Base-by-base conservation (phyloP, 208 protist species). In the Crithidia fasciculata region DNA sequence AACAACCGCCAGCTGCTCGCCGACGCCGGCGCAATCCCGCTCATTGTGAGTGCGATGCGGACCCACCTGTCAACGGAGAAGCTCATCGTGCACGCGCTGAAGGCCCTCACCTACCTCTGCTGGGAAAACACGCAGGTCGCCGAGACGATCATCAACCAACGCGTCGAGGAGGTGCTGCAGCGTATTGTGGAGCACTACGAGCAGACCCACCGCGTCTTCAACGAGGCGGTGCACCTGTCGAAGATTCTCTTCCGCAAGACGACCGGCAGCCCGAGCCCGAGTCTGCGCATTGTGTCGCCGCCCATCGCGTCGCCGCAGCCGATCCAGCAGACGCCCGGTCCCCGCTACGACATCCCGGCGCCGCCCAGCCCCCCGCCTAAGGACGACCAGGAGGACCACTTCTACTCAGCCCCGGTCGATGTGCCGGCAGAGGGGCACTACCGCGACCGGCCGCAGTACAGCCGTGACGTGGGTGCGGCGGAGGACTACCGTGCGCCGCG, bases 61-160 rank as follows among this genome's bases (percentile, higher is more conserved):
- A 75, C 74, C 47, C 92, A 97, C 70, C 58, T 95, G 56, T 75
- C 61, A 5, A 91, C 89, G 52, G 94, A 97, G 73, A 97, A 96
- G 80, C 84, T 97, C 43, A 80, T 96, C 61, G 82, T 94, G n/a
- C 94, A 97, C 72, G 94, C 90, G 52, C 86, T 95, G 62, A 96
- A 96, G 74, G 94, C 94, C 18, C 84, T 97, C 54, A 97, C 94
- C 43, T 97, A 97, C 82, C 75, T 97, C 5, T 97, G 91, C 69
- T 97, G 94, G 94, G 88, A 96, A 74, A 96, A 94, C 76, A 84
- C 82, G 15, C 85, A 90, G 69, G 91, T 96, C 36, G 89, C 91
- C 3, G 84, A 97, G 79, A 83, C 72, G 41, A 97, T 97, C 74
- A 93, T 96, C 65, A 82, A 76, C 53, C 86, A 90, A 69, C 76